Percentiles rank a stretch among this genome's conserved stretches.
Conservation (phyloP, 257 asterid species). For the Dorcoceras hygrometricum region DNA sequence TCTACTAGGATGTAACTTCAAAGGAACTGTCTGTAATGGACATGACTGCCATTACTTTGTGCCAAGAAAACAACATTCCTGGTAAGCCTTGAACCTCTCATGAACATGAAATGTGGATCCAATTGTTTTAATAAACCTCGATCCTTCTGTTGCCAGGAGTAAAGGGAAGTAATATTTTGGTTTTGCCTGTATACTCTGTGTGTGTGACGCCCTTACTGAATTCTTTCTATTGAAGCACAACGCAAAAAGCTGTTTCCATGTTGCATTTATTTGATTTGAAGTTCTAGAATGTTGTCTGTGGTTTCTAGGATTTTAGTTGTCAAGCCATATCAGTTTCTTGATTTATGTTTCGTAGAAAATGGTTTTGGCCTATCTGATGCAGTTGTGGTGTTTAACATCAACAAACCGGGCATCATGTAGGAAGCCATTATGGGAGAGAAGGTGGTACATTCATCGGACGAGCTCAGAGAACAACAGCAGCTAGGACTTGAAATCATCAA, state of each 20-base stretch:
- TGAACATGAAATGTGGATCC: not conserved
- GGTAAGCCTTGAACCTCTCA: conserved; percentile 39
- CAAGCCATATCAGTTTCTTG: not conserved
- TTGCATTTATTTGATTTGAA: too few species aligned
- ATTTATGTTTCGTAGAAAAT: too few species aligned
- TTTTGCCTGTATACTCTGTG: not conserved
- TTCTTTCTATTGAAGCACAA: too few species aligned
- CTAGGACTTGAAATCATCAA: conserved; percentile 30
- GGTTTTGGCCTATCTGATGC: conserved; percentile 23
- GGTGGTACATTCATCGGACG: conserved; percentile 73
- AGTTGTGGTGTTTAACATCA: conserved; percentile 91
- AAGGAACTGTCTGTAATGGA: conserved; percentile 95
- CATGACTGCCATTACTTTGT: conserved; percentile 89
- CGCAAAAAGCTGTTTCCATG: too few species aligned
- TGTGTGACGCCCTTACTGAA: too few species aligned
- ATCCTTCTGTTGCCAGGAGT: too few species aligned
- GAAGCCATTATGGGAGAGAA: conserved; percentile 80
- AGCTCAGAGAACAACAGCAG: conserved; percentile 36
- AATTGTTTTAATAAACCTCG: not conserved
- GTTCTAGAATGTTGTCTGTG: too few species aligned
- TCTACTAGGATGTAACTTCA: conserved; percentile 74
- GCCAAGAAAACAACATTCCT: conserved; percentile 97
- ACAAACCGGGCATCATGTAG: conserved; percentile 73
- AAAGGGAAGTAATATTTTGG: too few species aligned
- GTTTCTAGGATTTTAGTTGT: too few species aligned